phyloP scores from a whole-genome alignment of 257 asterid species.

The Verbascum thapsus region DNA sequence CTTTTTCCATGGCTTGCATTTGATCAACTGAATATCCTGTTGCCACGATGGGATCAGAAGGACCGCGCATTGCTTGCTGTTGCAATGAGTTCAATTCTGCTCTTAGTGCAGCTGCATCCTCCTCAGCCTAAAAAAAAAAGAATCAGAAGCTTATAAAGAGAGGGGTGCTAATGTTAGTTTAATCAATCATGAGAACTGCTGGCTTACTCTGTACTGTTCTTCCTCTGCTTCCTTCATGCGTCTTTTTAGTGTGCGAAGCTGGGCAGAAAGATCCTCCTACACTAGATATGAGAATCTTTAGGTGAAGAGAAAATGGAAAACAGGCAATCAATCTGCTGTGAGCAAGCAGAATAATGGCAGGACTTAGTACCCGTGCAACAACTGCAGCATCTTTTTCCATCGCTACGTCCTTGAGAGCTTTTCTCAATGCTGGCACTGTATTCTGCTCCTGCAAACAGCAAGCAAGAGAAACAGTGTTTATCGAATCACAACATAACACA shows the following conservation, averaged over 20 bases:
- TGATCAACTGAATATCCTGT: slow-evolving; percentile 63
- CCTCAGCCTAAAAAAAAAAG: slow-evolving; percentile 78
- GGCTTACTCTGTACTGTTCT: slow-evolving; percentile 87
- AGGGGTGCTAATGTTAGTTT: slow-evolving; percentile 23
- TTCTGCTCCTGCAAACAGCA: slow-evolving; percentile 71
- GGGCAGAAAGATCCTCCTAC: slow-evolving; percentile 97
- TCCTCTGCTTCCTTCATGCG: slow-evolving; percentile 97
- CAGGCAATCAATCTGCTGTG: background rate
- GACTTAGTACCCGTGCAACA: slow-evolving; percentile 77
- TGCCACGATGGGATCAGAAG: slow-evolving; percentile 44
- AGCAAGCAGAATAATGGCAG: slow-evolving; percentile 20
- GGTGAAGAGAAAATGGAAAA: slow-evolving; percentile 22
- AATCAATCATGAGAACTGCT: slow-evolving; percentile 23
- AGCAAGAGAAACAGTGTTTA: slow-evolving; percentile 23
- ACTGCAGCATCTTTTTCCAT: slow-evolving; percentile 99
- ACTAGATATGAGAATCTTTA: slow-evolving; percentile 32
- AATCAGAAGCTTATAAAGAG: slow-evolving; percentile 24
- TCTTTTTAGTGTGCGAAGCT: slow-evolving; percentile 81
- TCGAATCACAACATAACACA: background rate
- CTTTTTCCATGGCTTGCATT: slow-evolving; percentile 77
- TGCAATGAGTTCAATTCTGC: slow-evolving; percentile 85
- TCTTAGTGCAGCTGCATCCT: slow-evolving; percentile 91
- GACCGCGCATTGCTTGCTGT: slow-evolving; percentile 73
- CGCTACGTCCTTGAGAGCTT: slow-evolving; percentile 93
- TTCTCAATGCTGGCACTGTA: slow-evolving; percentile 82